These are phyloP conservation scores for Hyaloscypha variabilis DNA, from an alignment of 495 filamentous ascomycete genomes.

Conservation along the genomic window DNA sequence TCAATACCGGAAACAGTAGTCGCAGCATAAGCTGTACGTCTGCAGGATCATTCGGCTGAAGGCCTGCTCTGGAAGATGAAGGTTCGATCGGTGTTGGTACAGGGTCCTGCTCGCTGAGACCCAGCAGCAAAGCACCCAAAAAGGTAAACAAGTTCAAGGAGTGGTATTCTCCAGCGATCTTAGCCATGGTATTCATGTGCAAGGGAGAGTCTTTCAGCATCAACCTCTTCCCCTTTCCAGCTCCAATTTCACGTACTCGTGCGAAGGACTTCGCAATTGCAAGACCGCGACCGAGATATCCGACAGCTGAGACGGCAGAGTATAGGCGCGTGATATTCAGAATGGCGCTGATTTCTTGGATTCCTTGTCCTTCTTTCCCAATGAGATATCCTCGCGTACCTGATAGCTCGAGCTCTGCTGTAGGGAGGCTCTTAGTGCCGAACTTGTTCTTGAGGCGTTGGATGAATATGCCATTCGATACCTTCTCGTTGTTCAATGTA, in stretches of 20 bases:
- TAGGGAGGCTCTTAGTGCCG: conserved; percentile 69
- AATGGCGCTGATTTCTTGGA: conserved; percentile 65
- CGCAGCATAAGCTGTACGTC: conserved; percentile 50
- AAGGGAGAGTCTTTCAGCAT: conserved; percentile 57
- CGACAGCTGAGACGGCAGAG: conserved; percentile 58
- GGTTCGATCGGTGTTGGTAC: background rate
- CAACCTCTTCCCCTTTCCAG: conserved; percentile 38
- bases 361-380: conserved; percentile 63
- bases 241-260: conserved; percentile 37
- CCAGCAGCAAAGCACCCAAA: conserved; percentile 62
- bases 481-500: conserved; percentile 38
- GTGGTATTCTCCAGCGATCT: conserved; percentile 44
- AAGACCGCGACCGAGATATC: conserved; percentile 61
- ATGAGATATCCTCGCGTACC: conserved; percentile 66
- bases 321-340: conserved; percentile 72
- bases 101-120: conserved; percentile 45
- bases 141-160: conserved; percentile 61
- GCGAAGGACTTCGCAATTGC: conserved; percentile 62
- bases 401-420: conserved; percentile 67
- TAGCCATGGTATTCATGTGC: conserved; percentile 64
- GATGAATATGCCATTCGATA: conserved; percentile 68
- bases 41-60: background rate
- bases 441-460: conserved; percentile 71
- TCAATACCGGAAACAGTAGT: conserved; percentile 65
- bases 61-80: background rate